A percentile compares a stretch with the other conserved stretches of the same genome.
These are phyloP conservation scores for Blepharisma japonicum DNA, from an alignment of 73 alveolate genomes.

Conservation along the genomic window DNA sequence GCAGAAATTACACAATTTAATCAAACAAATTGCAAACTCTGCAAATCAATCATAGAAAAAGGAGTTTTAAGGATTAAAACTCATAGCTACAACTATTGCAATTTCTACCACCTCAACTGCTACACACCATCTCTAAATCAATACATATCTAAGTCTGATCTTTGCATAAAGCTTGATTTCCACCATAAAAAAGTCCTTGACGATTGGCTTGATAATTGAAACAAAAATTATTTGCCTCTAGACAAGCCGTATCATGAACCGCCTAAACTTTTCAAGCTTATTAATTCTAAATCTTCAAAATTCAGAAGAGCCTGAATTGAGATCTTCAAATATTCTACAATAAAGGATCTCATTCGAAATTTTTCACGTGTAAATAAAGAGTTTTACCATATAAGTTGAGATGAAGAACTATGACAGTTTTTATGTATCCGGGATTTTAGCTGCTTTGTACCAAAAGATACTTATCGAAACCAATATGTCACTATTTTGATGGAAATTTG, in stretches of 20 bases:
- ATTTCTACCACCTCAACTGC: not conserved
- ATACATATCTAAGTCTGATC: not conserved
- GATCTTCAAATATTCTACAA: not conserved
- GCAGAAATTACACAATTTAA: no score
- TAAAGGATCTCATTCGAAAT: not conserved
- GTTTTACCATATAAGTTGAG: no score
- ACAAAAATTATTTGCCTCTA: not conserved
- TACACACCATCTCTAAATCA: not conserved
- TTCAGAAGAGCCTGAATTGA: not conserved
- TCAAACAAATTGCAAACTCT: no score
- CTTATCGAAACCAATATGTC: no score
- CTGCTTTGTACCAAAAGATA: no score
- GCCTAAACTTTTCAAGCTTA: no score
- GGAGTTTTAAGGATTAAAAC: not conserved
- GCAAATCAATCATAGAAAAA: not conserved
- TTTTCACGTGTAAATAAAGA: no score
- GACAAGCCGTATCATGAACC: no score
- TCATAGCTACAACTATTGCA: not conserved
- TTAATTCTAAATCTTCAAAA: no score
- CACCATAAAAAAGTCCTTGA: not conserved
- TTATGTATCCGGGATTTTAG: no score
- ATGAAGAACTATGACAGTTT: no score
- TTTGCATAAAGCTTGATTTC: not conserved
- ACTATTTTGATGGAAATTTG: no score
- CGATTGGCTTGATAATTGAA: slow-evolving; percentile 5